Percentiles rank a stretch among this genome's conserved stretches.
Conservation (phyloP, 768 basidiomycete genomes). For the Sporobolomyces phaffii region DNA sequence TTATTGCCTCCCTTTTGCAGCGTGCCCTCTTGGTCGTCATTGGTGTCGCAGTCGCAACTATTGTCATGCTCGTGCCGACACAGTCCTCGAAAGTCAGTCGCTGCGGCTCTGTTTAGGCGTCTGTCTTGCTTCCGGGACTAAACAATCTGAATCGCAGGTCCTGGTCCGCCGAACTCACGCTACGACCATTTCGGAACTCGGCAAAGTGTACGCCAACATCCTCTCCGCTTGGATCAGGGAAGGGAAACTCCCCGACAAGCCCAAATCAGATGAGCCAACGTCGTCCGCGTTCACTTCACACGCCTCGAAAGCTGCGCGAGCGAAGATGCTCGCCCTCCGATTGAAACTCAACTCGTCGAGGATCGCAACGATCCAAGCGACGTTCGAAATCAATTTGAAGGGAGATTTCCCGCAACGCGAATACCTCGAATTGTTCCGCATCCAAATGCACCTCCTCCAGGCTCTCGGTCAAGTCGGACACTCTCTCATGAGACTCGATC, state of each 20-base stretch:
- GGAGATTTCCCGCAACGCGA: slow-evolving; percentile 52
- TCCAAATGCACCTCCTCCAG: slow-evolving; percentile 51
- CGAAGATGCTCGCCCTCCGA: slow-evolving; percentile 19
- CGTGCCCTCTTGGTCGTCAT: slow-evolving; percentile 52
- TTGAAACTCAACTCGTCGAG: slow-evolving; percentile 36
- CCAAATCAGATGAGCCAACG: not conserved
- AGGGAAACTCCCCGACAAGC: not conserved
- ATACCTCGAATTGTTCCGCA: slow-evolving; percentile 50
- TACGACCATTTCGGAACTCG: slow-evolving; percentile 12
- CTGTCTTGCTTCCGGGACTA: slow-evolving; percentile 55
- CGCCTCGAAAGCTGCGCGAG: slow-evolving; percentile 7
- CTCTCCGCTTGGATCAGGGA: slow-evolving; percentile 15
- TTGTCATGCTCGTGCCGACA: not conserved
- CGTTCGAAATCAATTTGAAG: slow-evolving; percentile 39
- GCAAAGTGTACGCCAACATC: slow-evolving; percentile 15
- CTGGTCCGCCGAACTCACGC: slow-evolving; percentile 30
- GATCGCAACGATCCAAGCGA: slow-evolving; percentile 35
- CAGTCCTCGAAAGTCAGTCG: not conserved
- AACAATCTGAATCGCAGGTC: slow-evolving; percentile 48
- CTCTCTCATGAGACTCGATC: slow-evolving; percentile 51
- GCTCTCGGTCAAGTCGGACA: slow-evolving; percentile 44
- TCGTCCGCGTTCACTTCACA: not conserved
- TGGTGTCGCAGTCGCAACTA: slow-evolving; percentile 45
- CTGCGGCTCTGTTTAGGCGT: slow-evolving; percentile 51
- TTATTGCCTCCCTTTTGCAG: too few species aligned